These are phyloP conservation scores for Marasmius sp. DNA, from an alignment of 1,284 basidiomycete species.

Conservation along the genomic window DNA sequence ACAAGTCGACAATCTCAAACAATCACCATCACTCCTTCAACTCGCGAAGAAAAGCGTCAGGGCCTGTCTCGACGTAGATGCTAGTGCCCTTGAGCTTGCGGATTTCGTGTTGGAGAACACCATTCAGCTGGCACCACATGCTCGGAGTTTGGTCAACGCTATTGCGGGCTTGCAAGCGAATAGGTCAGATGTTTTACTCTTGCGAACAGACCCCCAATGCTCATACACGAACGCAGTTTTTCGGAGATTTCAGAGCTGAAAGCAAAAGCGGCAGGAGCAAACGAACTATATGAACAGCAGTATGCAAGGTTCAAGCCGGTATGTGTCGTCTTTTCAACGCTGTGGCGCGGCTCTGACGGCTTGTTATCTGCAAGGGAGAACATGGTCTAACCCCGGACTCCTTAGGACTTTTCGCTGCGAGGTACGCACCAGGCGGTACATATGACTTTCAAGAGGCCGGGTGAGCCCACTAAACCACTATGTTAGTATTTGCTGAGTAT, in stretches of 20 bases:
- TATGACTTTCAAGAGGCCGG: conserved; percentile 8
- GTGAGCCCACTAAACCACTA: not conserved
- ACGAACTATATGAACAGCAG: no score
- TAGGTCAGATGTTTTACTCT: not conserved
- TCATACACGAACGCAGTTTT: not conserved
- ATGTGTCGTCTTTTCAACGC: no score
- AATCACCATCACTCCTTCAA: not conserved
- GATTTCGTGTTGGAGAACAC: conserved; percentile 8
- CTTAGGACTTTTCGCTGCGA: conserved; percentile 1
- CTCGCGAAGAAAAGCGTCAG: conserved; percentile 2
- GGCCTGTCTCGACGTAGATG: not conserved
- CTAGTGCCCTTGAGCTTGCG: not conserved
- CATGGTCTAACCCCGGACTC: not conserved
- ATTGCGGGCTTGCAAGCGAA: conserved; percentile 8
- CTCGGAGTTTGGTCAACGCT: not conserved
- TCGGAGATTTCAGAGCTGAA: not conserved
- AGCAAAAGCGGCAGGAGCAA: no score
- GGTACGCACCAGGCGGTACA: not conserved
- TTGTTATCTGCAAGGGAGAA: not conserved
- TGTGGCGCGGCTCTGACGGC: no score
- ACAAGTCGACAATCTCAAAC: not conserved
- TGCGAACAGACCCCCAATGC: no score
- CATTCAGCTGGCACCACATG: not conserved
- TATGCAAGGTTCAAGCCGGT: no score
- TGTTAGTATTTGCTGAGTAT: not conserved